Conservation (phyloP, 495 filamentous ascomycete species). For the Neurospora africana region DNA sequence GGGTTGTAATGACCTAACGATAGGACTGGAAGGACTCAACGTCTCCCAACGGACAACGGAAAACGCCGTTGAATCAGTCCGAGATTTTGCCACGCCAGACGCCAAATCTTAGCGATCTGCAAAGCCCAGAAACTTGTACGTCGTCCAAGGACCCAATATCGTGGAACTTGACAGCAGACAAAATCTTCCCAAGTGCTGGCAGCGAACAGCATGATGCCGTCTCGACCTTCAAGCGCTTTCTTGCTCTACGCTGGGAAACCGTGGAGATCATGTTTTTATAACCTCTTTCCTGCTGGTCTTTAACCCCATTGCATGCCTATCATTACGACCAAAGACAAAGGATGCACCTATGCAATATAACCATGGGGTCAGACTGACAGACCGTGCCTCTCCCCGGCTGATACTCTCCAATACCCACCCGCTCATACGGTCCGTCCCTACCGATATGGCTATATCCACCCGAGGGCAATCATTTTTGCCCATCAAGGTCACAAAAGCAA, state of each 20-base stretch:
- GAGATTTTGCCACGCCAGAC: slow-evolving; percentile 11
- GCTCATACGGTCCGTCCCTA: slow-evolving; percentile 34
- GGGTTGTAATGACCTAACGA: neutral
- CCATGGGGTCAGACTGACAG: slow-evolving; percentile 1
- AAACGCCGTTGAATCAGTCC: slow-evolving; percentile 7
- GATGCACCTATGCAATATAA: slow-evolving; percentile 15
- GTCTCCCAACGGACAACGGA: neutral
- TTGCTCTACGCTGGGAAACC: slow-evolving; percentile 8
- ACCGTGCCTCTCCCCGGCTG: slow-evolving; percentile 3
- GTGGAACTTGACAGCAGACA: neutral
- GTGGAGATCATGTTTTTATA: slow-evolving; percentile 3
- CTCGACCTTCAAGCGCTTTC: neutral
- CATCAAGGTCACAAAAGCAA: slow-evolving; percentile 4
- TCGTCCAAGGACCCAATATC: neutral
- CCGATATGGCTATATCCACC: slow-evolving; percentile 32
- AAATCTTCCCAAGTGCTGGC: neutral
- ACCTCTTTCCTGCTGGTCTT: slow-evolving; percentile 9
- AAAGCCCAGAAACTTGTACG: slow-evolving; percentile 13
- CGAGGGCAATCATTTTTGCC: slow-evolving; percentile 13
- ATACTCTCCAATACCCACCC: slow-evolving; percentile 19
- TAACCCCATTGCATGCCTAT: slow-evolving; percentile 3
- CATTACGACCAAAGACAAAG: neutral
- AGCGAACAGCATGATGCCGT: neutral
- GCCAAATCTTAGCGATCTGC: slow-evolving; percentile 9
- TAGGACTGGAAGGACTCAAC: neutral